Evolutionary conservation across 495 filamentous ascomycete species (phyloP), one percentile per base, ranked within the genome.

Genomic region (Pseudoneurospora amorphoporcata): DNA sequence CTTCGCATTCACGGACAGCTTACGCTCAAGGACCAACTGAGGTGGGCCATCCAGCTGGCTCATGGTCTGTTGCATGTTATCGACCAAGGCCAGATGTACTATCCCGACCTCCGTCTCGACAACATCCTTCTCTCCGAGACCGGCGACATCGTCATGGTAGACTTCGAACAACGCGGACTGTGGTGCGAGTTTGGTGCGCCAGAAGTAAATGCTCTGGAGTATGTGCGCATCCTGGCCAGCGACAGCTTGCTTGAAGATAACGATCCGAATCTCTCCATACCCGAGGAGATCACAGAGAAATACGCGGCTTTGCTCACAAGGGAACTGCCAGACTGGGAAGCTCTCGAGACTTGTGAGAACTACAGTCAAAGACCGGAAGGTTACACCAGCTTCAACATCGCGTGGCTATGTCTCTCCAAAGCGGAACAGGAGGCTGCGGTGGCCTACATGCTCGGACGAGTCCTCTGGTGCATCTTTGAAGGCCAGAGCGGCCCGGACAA

Each of bases 381-480:
- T 4, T 75, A 79, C 70, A 58, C 72, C 61, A 85, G 82, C 68
- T 86, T 84, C 76, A 86, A 86, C 74, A 73, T 83, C 39, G 73
- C 84, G 23, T 86, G 84, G 84, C 78, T 84, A 16, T 80, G 80
- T 39, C 77, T 86, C 17, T 80, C 79, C 38, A 74, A 78, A 14
- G 43, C 53, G 10, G 85, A 86, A 75, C 83, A 83, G 73, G 85
- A 87, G 70, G 79, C 84, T 0, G 82, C 81, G 29, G 81, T 83
- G 71, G 85, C 86, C 8, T 87, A 86, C 72, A 86, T 86, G 84
- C 82, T 87, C 39, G 85, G 83, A 2, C 78, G 83, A 4, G 76
- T 85, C 8, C 76, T 87, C 39, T 87, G 85, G 85, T 87, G 85
- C 75, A 82, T 87, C 16, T 87, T 86, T 69, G 85, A 87, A 74